phyloP scores from a whole-genome alignment of 1,139 yeast genomes.

The Groenewaldozyma auringiensis region DNA sequence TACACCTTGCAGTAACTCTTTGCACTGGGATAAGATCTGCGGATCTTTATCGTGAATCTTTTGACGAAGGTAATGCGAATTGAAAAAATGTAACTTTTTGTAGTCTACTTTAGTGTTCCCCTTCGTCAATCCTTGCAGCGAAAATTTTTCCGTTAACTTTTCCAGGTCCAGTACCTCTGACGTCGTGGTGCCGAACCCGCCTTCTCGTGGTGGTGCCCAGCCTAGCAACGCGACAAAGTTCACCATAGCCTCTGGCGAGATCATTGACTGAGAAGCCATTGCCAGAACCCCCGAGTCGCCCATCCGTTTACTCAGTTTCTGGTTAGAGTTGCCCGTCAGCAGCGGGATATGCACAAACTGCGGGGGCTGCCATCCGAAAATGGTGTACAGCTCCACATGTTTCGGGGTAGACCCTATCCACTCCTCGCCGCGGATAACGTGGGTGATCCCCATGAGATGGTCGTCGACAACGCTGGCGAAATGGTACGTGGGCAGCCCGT shows the following conservation, averaged over 20 bases:
- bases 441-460: conserved; percentile 84
- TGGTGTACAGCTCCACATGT: conserved; percentile 76
- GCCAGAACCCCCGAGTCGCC: conserved; percentile 70
- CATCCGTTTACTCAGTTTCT: conserved; percentile 77
- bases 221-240: conserved; percentile 90
- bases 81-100: conserved; percentile 64
- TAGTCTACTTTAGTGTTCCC: conserved; percentile 92
- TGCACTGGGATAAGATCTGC: conserved; percentile 1
- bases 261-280: conserved; percentile 48
- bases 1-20: conserved; percentile 1
- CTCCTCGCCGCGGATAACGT: conserved; percentile 94
- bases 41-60: conserved; percentile 12
- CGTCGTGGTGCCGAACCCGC: conserved; percentile 36
- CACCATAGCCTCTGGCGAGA: conserved; percentile 76
- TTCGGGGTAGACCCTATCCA: conserved; percentile 97
- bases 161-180: conserved; percentile 55
- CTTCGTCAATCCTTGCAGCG: conserved; percentile 66
- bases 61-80: conserved; percentile 50
- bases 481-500: conserved; percentile 92
- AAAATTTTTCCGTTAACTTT: conserved; percentile 45
- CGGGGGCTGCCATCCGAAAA: conserved; percentile 85
- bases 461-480: conserved; percentile 95
- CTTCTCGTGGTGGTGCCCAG: conserved; percentile 69
- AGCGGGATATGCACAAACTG: conserved; percentile 82
- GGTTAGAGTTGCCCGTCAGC: conserved; percentile 63